Evolutionary conservation across 169 alveolate species (phyloP).

Genomic region (Plasmodium vivax): DNA sequence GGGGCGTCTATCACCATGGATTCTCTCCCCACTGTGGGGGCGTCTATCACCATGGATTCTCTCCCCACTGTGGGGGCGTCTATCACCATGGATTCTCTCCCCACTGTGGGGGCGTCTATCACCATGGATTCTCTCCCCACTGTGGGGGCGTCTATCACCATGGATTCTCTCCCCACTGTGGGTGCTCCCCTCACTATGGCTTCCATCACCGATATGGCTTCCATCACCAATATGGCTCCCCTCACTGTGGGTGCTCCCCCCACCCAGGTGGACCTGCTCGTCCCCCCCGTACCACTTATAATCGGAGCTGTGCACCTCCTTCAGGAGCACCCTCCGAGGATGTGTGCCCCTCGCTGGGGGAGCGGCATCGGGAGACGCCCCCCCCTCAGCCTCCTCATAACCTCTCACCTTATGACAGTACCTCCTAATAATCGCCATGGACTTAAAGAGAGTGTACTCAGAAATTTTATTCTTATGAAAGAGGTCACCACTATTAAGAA

Average conservation of each 20-base stretch:
- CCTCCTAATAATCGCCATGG: conserved; percentile 49
- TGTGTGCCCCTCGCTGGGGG: background rate
- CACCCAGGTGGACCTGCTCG: background rate
- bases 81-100: too few species aligned
- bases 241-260: background rate
- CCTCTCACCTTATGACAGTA: conserved; percentile 24
- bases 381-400: background rate
- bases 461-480: conserved; percentile 96
- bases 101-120: too few species aligned
- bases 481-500: conserved; percentile 96
- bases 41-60: too few species aligned
- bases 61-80: too few species aligned
- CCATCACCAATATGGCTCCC: background rate
- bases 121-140: too few species aligned
- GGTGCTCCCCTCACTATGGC: background rate
- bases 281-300: conserved; percentile 25
- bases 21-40: too few species aligned
- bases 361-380: background rate
- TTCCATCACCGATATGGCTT: background rate
- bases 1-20: background rate
- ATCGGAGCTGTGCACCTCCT: conserved; percentile 13
- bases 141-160: too few species aligned
- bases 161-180: too few species aligned
- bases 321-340: background rate
- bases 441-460: conserved; percentile 39